Conservation (phyloP, 1,284 basidiomycete species). For the Sanghuangporus sanghuang region DNA sequence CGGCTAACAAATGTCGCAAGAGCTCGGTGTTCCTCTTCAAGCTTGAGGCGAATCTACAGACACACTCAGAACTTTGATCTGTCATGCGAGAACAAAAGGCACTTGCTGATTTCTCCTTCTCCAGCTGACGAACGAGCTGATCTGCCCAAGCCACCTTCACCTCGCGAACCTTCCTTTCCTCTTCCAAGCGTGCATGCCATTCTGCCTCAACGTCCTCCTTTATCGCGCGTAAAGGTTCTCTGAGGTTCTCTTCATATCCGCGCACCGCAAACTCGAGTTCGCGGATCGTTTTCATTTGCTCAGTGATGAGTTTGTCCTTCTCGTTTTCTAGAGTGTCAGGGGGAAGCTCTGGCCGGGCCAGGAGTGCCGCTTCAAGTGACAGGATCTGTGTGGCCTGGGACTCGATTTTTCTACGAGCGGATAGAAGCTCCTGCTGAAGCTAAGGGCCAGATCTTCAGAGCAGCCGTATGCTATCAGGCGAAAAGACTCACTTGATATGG, state of each 20-base stretch:
- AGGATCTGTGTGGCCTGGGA: slow-evolving; percentile 78
- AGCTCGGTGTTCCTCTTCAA: slow-evolving; percentile 71
- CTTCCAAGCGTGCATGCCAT: slow-evolving; percentile 59
- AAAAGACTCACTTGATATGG: slow-evolving; percentile 62
- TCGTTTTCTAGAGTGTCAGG: slow-evolving; percentile 56
- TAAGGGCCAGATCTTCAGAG: slow-evolving; percentile 25
- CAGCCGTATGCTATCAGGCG: not conserved
- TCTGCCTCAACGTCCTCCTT: slow-evolving; percentile 80
- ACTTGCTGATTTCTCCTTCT: slow-evolving; percentile 65
- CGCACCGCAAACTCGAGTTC: slow-evolving; percentile 67
- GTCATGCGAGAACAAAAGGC: slow-evolving; percentile 4
- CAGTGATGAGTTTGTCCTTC: slow-evolving; percentile 64
- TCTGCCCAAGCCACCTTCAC: slow-evolving; percentile 68
- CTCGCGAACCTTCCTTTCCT: slow-evolving; percentile 52
- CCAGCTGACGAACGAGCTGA: slow-evolving; percentile 64
- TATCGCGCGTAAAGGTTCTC: slow-evolving; percentile 65
- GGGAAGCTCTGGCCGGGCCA: slow-evolving; percentile 55
- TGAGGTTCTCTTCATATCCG: slow-evolving; percentile 67
- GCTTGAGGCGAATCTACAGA: slow-evolving; percentile 43
- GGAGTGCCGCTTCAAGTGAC: slow-evolving; percentile 67
- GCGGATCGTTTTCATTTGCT: slow-evolving; percentile 63
- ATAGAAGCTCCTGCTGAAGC: slow-evolving; percentile 83
- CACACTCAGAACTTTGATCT: not conserved
- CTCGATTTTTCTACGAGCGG: slow-evolving; percentile 67
- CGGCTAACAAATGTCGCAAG: slow-evolving; percentile 71